Percentiles rank a stretch among this genome's conserved stretches.
These are phyloP conservation scores for Rubia tinctorum DNA, from an alignment of 305 asterid genomes.

Conservation along the genomic window DNA sequence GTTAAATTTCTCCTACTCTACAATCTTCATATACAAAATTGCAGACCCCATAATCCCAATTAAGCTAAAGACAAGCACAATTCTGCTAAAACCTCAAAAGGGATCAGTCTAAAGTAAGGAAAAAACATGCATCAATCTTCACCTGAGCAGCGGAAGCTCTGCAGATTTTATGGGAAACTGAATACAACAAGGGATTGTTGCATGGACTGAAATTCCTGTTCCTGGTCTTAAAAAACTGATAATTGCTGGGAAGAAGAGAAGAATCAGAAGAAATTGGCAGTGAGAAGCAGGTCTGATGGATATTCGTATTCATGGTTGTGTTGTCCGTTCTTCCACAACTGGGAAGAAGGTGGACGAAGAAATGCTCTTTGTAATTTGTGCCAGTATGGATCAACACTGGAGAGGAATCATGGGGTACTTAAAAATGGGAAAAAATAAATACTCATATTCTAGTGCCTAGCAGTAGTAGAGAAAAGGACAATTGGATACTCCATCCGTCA, in stretches of 20 bases:
- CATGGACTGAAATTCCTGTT: constrained; percentile 7
- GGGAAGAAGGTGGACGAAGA: background rate
- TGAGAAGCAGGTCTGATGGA: constrained; percentile 7
- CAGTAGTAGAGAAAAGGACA: no score
- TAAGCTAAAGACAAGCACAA: background rate
- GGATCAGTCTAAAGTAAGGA: background rate
- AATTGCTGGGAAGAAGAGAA: background rate
- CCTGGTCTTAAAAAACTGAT: background rate
- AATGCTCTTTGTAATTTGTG: background rate
- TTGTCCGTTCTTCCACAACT: background rate
- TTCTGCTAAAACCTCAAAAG: constrained; percentile 5
- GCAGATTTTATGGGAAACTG: background rate
- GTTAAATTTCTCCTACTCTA: background rate
- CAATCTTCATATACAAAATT: background rate
- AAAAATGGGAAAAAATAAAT: background rate
- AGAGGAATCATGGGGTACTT: background rate
- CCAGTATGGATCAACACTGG: background rate
- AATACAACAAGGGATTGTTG: constrained; percentile 10
- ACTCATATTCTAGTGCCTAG: no score
- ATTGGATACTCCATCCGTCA: no score
- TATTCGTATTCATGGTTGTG: background rate
- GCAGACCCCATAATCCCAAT: background rate
- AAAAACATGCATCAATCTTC: background rate
- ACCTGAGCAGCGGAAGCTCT: constrained; percentile 15
- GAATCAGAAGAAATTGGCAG: background rate